Evolutionary conservation across 2,329 filamentous ascomycete species (phyloP), one percentile per base, ranked within the genome.

Genomic region (Capronia coronata): DNA sequence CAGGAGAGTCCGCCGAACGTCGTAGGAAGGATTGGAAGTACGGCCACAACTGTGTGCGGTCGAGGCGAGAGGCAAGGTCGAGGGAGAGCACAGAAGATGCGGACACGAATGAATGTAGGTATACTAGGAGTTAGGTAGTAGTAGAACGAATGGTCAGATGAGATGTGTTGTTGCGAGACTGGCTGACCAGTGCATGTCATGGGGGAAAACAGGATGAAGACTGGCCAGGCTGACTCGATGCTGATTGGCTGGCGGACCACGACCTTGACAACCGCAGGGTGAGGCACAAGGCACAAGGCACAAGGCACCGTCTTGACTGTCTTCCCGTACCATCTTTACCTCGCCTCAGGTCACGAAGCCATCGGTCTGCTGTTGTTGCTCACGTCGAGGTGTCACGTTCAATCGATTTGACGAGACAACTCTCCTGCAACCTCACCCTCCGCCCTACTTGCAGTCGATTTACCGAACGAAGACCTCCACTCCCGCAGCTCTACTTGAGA

Each of bases 121-220:
- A n/a, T n/a, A n/a, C n/a, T n/a, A n/a, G n/a, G n/a, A n/a, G n/a
- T n/a, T n/a, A n/a, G n/a, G n/a, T 23, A 14, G 14, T 41, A 41
- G 9, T 23, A 27, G 19, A 41, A 27, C 23, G 19, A 27, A 41
- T 25, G 38, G 11, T 41, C 34, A 37, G 34, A 19, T 37, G 34
- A 27, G 38, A 41, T 41, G 21, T 23, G 23, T 41, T 23, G 19
- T 9, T 14, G 21, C 11, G 38, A 41, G 21, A 25, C 19, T 41
- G 38, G 38, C 21, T 41, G 38, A 27, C 11, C 38, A n/a, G n/a
- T n/a, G n/a, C n/a, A n/a, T 14, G 38, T 41, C 38, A 41, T 41
- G 38, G 38, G 38, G 35, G 14, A 19, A 19, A 37, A 37, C 34
- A 37, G 34, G 34, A 18, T 37, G 34, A 37, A 37, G 34, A 37